Conservation (phyloP, 2,329 filamentous ascomycete genomes). For the Lojkania enalia region DNA sequence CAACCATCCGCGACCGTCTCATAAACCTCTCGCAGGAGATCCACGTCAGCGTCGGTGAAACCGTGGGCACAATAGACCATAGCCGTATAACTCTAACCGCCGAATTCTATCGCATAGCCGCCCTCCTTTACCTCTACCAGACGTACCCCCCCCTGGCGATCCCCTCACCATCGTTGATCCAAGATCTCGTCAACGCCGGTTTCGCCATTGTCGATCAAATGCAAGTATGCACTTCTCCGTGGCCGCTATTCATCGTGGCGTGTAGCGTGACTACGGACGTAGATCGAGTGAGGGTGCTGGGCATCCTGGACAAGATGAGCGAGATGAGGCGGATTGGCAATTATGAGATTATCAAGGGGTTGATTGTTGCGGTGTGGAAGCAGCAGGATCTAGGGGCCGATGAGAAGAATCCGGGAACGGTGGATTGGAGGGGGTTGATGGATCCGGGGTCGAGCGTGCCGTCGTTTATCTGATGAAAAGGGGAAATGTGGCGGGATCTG, state of each 20-base stretch:
- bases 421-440: constrained; percentile 49
- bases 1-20: constrained; percentile 21
- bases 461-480: constrained; percentile 34
- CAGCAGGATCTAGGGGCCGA: constrained; percentile 48
- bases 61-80: constrained; percentile 28
- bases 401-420: constrained; percentile 25
- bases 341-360: constrained; percentile 48
- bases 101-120: constrained; percentile 56
- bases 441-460: constrained; percentile 25
- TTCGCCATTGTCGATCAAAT: constrained; percentile 45
- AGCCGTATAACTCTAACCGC: constrained; percentile 49
- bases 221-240: constrained; percentile 53
- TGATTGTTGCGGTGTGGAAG: constrained; percentile 54
- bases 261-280: constrained; percentile 51
- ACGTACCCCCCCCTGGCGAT: constrained; percentile 35
- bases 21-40: constrained; percentile 28
- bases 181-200: constrained; percentile 24
- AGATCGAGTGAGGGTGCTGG: constrained; percentile 48
- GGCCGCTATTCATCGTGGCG: constrained; percentile 54
- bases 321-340: constrained; percentile 52
- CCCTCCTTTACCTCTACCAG: constrained; percentile 52
- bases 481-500: no score
- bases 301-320: constrained; percentile 50
- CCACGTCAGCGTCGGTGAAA: constrained; percentile 26
- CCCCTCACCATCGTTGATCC: constrained; percentile 8